Conservation (phyloP, 2,329 filamentous ascomycete species). For the Simplicillium sp. region DNA sequence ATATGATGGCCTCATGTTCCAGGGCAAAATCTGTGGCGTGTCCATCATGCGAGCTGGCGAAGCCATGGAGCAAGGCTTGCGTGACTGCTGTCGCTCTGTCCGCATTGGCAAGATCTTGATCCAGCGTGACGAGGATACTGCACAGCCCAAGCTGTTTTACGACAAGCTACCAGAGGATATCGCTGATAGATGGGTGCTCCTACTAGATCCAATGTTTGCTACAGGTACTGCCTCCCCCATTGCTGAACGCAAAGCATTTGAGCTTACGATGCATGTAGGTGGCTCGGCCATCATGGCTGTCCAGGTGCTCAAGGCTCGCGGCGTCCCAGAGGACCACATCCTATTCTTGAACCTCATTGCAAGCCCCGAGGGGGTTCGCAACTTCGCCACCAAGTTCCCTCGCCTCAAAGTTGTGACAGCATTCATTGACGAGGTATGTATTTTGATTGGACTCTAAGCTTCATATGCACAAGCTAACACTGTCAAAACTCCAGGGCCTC, state of each 20-base stretch:
- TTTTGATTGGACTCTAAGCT: slow-evolving; percentile 1
- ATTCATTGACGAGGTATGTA: slow-evolving; percentile 71
- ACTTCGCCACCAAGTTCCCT: slow-evolving; percentile 83
- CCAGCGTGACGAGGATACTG: slow-evolving; percentile 92
- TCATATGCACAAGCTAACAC: slow-evolving; percentile 1
- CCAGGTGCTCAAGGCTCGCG: slow-evolving; percentile 79
- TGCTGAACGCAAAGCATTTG: too few relatives aligned
- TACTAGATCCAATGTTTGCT: slow-evolving; percentile 98
- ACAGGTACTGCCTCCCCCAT: slow-evolving; percentile 54
- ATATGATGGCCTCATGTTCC: slow-evolving; percentile 88
- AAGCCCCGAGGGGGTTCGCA: slow-evolving; percentile 85
- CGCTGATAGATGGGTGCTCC: slow-evolving; percentile 79
- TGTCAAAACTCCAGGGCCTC: slow-evolving; percentile 48
- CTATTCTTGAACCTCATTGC: slow-evolving; percentile 95
- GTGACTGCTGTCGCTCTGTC: slow-evolving; percentile 96
- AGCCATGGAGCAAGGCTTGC: slow-evolving; percentile 93
- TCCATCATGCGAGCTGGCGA: slow-evolving; percentile 98
- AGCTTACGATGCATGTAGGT: slow-evolving; percentile 37
- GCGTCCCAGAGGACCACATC: slow-evolving; percentile 90
- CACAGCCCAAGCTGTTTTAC: slow-evolving; percentile 88
- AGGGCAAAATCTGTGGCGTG: slow-evolving; percentile 97
- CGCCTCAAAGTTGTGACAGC: slow-evolving; percentile 87
- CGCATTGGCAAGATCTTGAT: slow-evolving; percentile 98
- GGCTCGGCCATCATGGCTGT: slow-evolving; percentile 97
- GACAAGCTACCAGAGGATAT: slow-evolving; percentile 96